Percentiles rank a stretch among this genome's conserved stretches.
Evolutionary conservation across 116 monocot genomes (phyloP).

Genomic region (Dioscorea cayenensis): DNA sequence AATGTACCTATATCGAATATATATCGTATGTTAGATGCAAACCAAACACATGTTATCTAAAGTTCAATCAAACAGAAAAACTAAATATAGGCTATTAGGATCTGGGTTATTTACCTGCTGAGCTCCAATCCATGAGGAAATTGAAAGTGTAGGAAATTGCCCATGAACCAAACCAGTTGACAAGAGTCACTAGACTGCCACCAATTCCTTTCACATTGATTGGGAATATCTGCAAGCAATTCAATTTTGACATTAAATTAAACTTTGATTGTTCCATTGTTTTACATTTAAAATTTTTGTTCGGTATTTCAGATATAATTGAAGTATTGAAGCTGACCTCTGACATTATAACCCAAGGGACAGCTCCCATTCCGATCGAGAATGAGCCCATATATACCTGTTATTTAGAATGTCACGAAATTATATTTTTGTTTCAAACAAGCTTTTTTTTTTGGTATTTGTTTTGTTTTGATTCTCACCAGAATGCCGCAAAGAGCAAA

Average conservation of each 20-base stretch:
- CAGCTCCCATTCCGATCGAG: conserved; percentile 72
- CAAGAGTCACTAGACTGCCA: conserved; percentile 60
- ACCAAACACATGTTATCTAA: not conserved
- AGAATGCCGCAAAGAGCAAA: conserved; percentile 50
- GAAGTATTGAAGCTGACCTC: conserved; percentile 31
- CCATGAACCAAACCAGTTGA: conserved; percentile 73
- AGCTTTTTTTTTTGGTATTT: too few species aligned
- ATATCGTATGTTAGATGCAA: too few species aligned
- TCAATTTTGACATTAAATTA: not conserved
- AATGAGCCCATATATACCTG: conserved; percentile 49
- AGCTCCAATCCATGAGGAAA: conserved; percentile 63
- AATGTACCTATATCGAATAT: conserved; percentile 36
- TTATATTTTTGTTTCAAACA: not conserved
- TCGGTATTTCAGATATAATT: not conserved
- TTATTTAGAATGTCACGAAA: not conserved
- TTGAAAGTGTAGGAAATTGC: conserved; percentile 62
- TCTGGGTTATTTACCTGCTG: conserved; percentile 31
- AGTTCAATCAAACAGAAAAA: too few species aligned
- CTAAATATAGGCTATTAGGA: not conserved
- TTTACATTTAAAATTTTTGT: not conserved
- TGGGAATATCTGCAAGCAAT: conserved; percentile 55
- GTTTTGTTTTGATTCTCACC: conserved; percentile 18
- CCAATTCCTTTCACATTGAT: conserved; percentile 62
- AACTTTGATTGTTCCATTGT: not conserved
- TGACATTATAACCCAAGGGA: conserved; percentile 87